Conservation (phyloP, 1,284 basidiomycete species). For the Cryptococcus deneoformans region DNA sequence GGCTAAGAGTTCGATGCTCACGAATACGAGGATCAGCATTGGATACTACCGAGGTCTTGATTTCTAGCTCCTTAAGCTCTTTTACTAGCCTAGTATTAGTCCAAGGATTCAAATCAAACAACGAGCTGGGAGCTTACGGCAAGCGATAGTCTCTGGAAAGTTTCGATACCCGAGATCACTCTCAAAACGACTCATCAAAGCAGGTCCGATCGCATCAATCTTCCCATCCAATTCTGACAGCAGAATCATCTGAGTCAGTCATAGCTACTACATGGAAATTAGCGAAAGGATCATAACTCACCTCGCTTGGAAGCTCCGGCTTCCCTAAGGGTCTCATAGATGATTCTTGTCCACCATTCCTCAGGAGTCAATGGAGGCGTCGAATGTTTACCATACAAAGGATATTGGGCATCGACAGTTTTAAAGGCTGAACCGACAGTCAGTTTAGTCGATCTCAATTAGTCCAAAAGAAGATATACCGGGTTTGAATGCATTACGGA, state of each 20-base stretch:
- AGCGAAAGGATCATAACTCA: conserved; percentile 3
- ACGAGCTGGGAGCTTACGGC: conserved; percentile 20
- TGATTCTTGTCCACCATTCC: conserved; percentile 47
- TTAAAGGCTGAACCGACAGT: conserved; percentile 36
- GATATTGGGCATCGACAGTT: conserved; percentile 25
- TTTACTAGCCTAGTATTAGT: conserved; percentile 22
- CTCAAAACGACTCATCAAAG: conserved; percentile 43
- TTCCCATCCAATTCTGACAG: conserved; percentile 22
- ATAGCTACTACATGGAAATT: neutral
- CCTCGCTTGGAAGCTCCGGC: conserved; percentile 35
- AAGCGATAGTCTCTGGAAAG: conserved; percentile 42
- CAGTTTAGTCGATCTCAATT: too few species aligned
- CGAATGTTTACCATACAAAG: conserved; percentile 43
- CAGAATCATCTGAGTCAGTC: too few species aligned
- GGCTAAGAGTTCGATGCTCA: neutral
- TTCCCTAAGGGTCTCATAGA: conserved; percentile 35
- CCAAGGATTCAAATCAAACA: neutral
- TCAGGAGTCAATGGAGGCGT: conserved; percentile 38
- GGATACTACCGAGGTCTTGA: conserved; percentile 44
- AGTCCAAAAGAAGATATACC: conserved; percentile 18
- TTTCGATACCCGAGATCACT: conserved; percentile 42
- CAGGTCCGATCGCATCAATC: conserved; percentile 21
- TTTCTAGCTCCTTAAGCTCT: conserved; percentile 29
- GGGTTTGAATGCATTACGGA: conserved; percentile 43
- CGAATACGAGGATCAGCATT: conserved; percentile 49